phyloP scores from a whole-genome alignment of 2,329 filamentous ascomycete genomes.

The Sclerotinia trifoliorum region DNA sequence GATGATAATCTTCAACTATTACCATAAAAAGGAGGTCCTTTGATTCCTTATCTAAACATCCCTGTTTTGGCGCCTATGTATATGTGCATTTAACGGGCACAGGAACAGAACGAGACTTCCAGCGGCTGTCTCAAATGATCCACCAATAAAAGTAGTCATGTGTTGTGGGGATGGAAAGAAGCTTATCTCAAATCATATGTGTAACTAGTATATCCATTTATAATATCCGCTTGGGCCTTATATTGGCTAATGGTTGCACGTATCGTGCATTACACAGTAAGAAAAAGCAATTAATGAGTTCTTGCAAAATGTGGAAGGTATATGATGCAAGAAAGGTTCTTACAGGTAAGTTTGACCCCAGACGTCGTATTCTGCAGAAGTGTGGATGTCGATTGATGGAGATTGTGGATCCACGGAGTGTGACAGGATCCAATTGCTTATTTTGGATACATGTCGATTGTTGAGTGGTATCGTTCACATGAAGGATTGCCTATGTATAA shows the following conservation, averaged over 20 bases:
- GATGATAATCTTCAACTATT: slow-evolving; percentile 5
- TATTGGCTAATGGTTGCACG: slow-evolving; percentile 3
- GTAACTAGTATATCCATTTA: not conserved
- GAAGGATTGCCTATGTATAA: not conserved
- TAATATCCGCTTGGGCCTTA: not conserved
- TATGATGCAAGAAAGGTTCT: not conserved
- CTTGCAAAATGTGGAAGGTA: slow-evolving; percentile 9
- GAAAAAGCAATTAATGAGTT: not conserved
- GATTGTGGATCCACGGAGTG: not conserved
- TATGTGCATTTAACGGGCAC: not conserved
- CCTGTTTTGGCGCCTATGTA: slow-evolving; percentile 17
- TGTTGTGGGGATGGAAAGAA: slow-evolving; percentile 2
- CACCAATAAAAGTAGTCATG: slow-evolving; percentile 1
- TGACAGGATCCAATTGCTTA: slow-evolving; percentile 4
- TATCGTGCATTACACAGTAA: not conserved
- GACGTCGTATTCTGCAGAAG: not conserved
- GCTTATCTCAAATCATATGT: slow-evolving; percentile 18
- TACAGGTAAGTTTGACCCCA: not conserved
- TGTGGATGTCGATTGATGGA: not conserved
- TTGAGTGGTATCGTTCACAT: not conserved
- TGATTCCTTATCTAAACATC: slow-evolving; percentile 19
- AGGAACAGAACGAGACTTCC: not conserved
- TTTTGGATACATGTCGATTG: not conserved
- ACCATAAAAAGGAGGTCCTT: slow-evolving; percentile 22
- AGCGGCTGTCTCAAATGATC: slow-evolving; percentile 17